Percentiles rank a stretch among this genome's conserved stretches.
Evolutionary conservation across 2,329 filamentous ascomycete genomes (phyloP).

Genomic region (Neofusicoccum sp.): DNA sequence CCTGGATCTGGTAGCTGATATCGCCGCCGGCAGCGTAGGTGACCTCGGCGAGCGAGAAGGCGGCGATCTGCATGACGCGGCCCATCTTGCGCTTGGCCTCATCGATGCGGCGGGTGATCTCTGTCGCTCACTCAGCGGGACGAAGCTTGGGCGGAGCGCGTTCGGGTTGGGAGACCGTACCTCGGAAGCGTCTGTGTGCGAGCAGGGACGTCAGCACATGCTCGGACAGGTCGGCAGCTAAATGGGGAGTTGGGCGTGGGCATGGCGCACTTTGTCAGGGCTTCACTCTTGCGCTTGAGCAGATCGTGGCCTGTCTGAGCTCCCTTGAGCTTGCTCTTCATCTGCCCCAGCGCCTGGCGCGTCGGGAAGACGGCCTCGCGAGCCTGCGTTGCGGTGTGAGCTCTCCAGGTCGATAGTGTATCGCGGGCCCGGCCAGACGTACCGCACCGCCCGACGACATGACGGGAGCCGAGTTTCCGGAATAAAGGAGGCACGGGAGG

Average conservation of each 20-base stretch:
- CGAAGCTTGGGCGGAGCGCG: conserved; percentile 7
- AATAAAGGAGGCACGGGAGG: background rate
- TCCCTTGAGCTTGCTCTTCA: conserved; percentile 97
- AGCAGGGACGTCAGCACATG: conserved; percentile 16
- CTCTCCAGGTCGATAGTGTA: conserved; percentile 22
- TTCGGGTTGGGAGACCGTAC: conserved; percentile 46
- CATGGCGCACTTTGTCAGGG: conserved; percentile 78
- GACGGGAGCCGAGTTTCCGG: conserved; percentile 22
- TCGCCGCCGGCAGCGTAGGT: conserved; percentile 93
- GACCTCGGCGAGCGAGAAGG: conserved; percentile 95
- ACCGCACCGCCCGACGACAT: conserved; percentile 56
- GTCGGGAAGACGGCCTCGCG: conserved; percentile 97
- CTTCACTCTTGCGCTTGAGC: conserved; percentile 96
- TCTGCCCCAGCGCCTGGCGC: conserved; percentile 90
- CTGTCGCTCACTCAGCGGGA: conserved; percentile 37
- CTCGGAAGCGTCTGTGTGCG: conserved; percentile 74
- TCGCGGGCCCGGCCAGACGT: conserved; percentile 26
- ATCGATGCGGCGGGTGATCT: conserved; percentile 95
- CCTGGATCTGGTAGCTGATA: conserved; percentile 95
- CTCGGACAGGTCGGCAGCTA: background rate
- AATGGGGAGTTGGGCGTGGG: conserved; percentile 20
- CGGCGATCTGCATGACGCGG: conserved; percentile 97
- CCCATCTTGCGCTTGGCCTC: conserved; percentile 99
- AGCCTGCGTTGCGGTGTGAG: conserved; percentile 57
- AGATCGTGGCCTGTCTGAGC: conserved; percentile 78